Evolutionary conservation across 371 early-diverging fungal species (phyloP), one percentile per base, ranked within the genome.

Genomic region (Phascolomyces articulosus): DNA sequence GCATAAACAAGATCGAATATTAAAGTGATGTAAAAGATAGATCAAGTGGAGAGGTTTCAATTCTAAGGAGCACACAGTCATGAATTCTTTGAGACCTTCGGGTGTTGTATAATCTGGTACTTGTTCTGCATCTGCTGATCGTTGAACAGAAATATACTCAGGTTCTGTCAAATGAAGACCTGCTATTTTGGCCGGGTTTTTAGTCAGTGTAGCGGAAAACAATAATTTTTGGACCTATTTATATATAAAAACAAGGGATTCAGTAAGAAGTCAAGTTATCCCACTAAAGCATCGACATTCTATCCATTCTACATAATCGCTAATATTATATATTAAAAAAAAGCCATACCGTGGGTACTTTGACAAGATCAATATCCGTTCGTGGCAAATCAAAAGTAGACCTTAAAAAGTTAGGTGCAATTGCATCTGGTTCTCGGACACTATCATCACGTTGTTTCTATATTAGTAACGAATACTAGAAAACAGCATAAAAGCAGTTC

Each of bases 121-220:
- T 4, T 65, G 72, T 2, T 71, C 74, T 40, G 77, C 74, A 29
- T 75, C 77, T 47, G 71, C 70, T 56, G 71, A 62, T 4, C 72
- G 65, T 44, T 90, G 86, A 23, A 94, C 85, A 16, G 80, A 73
- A 24, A 94, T 87, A 66, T 91, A 92, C 47, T 85, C 87, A 6
- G 94, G 94, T 49, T 88, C 79, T n/a, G 78, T 81, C 38, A 98
- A 80, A 60, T 90, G 88, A 10, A 98, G 80, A 16, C 87, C 83
- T 13, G 95, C 94, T 60, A 98, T 87, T 66, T 96, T 95, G 55
- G 92, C 95, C 0, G 98, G 97, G 63, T 98, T 91, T 47, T 93
- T 86, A 0, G 97, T 96, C 63, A 98, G 73, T 0, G 98, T 97
- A 10, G 97, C 98, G 3, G 95, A 95, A 66, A 97, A 97, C 13